Percentiles rank a stretch among this genome's conserved stretches.
phyloP scores from a whole-genome alignment of 75 land plant genomes.

The Gnetum montanum region DNA sequence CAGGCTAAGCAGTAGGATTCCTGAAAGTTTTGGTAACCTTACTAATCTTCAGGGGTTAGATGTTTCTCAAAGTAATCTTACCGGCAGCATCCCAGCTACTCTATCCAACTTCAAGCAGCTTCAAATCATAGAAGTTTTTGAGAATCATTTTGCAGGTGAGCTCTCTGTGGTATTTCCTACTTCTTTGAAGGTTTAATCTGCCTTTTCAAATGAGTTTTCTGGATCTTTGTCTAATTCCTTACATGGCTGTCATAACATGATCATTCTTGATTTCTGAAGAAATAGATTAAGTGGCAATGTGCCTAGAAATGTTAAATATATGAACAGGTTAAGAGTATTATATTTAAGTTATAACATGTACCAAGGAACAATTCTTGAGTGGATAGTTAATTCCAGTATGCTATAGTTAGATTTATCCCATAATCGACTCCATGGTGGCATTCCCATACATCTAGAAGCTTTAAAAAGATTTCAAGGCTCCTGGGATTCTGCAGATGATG shows the following conservation, averaged over 20 bases:
- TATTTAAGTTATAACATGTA: slow-evolving; percentile 22
- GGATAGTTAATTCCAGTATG: slow-evolving; percentile 16
- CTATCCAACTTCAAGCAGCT: no score
- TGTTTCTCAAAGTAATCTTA: no score
- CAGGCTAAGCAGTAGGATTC: slow-evolving; percentile 21
- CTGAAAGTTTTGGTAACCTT: slow-evolving; percentile 22
- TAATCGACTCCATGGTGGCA: slow-evolving; percentile 30
- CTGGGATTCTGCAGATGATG: background rate
- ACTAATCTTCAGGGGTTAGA: no score
- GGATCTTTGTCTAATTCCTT: slow-evolving; percentile 21
- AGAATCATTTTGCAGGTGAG: slow-evolving; percentile 19
- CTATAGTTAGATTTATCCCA: slow-evolving; percentile 48
- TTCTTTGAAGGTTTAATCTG: slow-evolving; percentile 12
- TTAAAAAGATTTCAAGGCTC: slow-evolving; percentile 16
- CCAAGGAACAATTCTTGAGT: slow-evolving; percentile 24
- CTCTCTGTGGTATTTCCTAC: slow-evolving; percentile 23
- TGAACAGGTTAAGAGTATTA: slow-evolving; percentile 10
- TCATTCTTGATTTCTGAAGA: slow-evolving; percentile 17
- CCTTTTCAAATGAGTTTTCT: slow-evolving; percentile 18
- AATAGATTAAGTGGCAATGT: slow-evolving; percentile 25
- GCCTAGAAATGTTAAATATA: slow-evolving; percentile 17
- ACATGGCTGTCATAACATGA: slow-evolving; percentile 26
- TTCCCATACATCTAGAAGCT: slow-evolving; percentile 28
- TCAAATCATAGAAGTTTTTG: slow-evolving; percentile 19
- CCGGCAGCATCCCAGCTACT: no score